A percentile compares a stretch with the other conserved stretches of the same genome.
phyloP scores from a whole-genome alignment of 2,329 filamentous ascomycete species.

The Pseudogymnoascus sp. region DNA sequence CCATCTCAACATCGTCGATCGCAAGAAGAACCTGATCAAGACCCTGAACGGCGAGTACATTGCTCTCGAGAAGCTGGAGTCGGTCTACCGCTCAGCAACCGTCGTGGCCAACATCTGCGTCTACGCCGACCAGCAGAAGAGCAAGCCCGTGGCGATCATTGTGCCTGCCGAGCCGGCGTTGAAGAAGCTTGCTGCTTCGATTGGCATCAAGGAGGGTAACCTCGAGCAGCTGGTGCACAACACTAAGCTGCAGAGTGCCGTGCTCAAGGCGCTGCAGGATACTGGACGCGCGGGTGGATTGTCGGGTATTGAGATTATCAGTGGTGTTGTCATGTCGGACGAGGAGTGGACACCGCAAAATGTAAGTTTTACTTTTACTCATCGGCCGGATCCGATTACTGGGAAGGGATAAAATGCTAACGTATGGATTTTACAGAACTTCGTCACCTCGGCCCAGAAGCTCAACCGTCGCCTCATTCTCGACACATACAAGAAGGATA shows the following conservation, averaged over 20 bases:
- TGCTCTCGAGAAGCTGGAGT: conserved; percentile 89
- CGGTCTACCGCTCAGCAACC: conserved; percentile 70
- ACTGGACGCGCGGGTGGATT: conserved; percentile 60
- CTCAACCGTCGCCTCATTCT: conserved; percentile 63
- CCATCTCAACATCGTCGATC: conserved; percentile 70
- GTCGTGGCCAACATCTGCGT: conserved; percentile 80
- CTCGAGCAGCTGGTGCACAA: conserved; percentile 49
- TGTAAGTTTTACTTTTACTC: conserved; percentile 47
- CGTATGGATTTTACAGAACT: conserved; percentile 37
- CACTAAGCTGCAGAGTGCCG: conserved; percentile 50
- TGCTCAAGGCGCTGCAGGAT: conserved; percentile 60
- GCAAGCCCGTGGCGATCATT: conserved; percentile 75
- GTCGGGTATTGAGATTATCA: conserved; percentile 61
- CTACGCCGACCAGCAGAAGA: conserved; percentile 65
- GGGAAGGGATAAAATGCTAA: conserved; percentile 26
- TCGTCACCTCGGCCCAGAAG: conserved; percentile 65
- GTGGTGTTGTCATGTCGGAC: conserved; percentile 68
- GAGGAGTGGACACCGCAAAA: conserved; percentile 84
- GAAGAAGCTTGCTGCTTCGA: conserved; percentile 46
- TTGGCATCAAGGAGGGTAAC: conserved; percentile 54
- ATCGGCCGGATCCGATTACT: conserved; percentile 31
- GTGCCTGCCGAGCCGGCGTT: conserved; percentile 57
- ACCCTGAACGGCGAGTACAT: conserved; percentile 94
- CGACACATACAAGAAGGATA: conserved; percentile 52
- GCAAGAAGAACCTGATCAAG: conserved; percentile 92